Evolutionary conservation across 805 yeast genomes (phyloP), one percentile per base, ranked within the genome.

Genomic region (Kluyveromyces starmeri): DNA sequence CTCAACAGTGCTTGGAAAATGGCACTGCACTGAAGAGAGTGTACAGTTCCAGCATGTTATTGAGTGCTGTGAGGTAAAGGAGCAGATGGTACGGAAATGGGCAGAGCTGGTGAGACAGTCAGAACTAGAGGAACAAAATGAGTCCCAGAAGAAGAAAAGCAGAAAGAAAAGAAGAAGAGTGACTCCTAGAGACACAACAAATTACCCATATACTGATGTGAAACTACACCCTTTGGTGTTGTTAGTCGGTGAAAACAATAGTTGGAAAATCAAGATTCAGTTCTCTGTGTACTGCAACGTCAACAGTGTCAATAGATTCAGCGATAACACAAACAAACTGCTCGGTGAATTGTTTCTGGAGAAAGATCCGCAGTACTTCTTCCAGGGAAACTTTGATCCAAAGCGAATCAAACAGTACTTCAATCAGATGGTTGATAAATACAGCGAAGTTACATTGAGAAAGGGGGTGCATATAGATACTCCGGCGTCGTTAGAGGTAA

Each of bases 221-320:
- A 20, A 14, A 12, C n/a, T 30, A 19, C 23, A 20, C 16, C 33
- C 33, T 8, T 14, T 30, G 15, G 26, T 20, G 6, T 14, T 30
- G 33, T 10, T 20, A 15, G 17, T 30, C 6, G 40, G 21, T 14
- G 28, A 24, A 8, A 13, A 20, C 23, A 26, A 20, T 7, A 31
- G 31, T 14, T 42, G 47, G 46, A n/a, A 27, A 13, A 20, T 44
- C 14, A 17, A 32, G 12, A 30, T 44, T 9, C 28, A 20, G 18
- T 19, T 44, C 19, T 23, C 24, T 15, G 23, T 44, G 20, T 27
- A 12, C n/a, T 42, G 35, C 20, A n/a, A 28, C 7, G 39, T 40
- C 5, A 39, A 50, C 31, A 18, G 40, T 14, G 38, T 43, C 31
- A 55, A 55, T 36, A 46, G 46, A 30, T 55, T 54, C 32, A 37